Base-by-base conservation (phyloP, 768 basidiomycete genomes). In the Pleurotus platypus region DNA sequence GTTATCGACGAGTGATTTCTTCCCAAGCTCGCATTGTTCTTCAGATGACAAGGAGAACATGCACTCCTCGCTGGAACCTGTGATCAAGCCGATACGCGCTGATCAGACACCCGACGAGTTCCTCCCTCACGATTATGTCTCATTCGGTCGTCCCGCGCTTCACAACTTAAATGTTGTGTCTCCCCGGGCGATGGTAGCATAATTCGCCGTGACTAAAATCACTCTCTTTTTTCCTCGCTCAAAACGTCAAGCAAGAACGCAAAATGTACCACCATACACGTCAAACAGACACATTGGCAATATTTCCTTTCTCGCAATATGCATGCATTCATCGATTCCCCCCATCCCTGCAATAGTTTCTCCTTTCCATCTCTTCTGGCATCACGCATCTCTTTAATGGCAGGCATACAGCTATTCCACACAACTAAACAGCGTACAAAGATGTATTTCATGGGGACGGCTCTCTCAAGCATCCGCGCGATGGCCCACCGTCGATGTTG, bases 221-320 rank as follows among this genome's bases (percentile, higher is more conserved):
- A 62, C 67, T 64, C 63, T 70, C 72, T 48, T 66, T 66, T 48
- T 66, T 66, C 70, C 72, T 72, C 72, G 75, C 75, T 77, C 70
- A 72, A 81, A 84, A 81, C 80, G 75, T 71, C 75, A 74, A 72
- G 68, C 72, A 72, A 76, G 71, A 64, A 72, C 73, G 73, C 83
- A 90, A 91, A 90, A 89, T 91, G 89, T 91, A 91, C 87, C 81
- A 83, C 59, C 72, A 83, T 79, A 84, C 82, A 83, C 77, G 80
- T 84, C 78, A 71, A 71, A 75, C 72, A 78, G 82, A 80, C 80
- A 77, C 69, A 66, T 77, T 76, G 81, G 79, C 84, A 81, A 74
- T 77, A 62, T 58, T 50, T 37, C 57, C 71, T 76, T 81, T 78
- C 78, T 75, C 77, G 82, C 78, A 83, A 82, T 64, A 66, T 72